phyloP scores from a whole-genome alignment of 495 filamentous ascomycete genomes.

The Elasticomyces elasticus region DNA sequence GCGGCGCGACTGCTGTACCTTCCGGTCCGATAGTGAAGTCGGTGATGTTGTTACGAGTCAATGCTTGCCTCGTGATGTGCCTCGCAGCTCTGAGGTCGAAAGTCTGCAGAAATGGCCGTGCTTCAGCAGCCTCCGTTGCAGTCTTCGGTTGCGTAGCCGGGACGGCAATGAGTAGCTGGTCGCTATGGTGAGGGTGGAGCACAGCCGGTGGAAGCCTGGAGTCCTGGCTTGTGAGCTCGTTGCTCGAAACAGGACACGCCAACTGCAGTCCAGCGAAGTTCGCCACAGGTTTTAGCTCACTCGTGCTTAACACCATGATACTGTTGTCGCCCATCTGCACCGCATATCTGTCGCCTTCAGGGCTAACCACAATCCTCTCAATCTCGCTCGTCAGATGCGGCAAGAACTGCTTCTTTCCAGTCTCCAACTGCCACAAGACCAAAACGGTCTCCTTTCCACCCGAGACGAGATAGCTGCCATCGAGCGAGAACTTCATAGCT shows the following conservation, averaged over 20 bases:
- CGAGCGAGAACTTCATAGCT: conserved; percentile 74
- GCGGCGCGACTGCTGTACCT: conserved; percentile 56
- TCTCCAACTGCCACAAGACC: conserved; percentile 92
- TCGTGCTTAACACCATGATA: conserved; percentile 73
- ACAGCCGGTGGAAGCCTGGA: conserved; percentile 27
- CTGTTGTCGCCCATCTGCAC: conserved; percentile 85
- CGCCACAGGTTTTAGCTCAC: conserved; percentile 69
- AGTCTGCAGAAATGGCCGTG: conserved; percentile 56
- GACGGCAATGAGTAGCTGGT: conserved; percentile 52
- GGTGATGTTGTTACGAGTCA: conserved; percentile 79
- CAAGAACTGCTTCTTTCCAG: conserved; percentile 63
- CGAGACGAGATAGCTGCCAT: conserved; percentile 96
- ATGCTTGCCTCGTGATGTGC: conserved; percentile 71
- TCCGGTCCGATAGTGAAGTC: conserved; percentile 64
- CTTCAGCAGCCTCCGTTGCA: background rate
- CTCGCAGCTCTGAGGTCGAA: conserved; percentile 66
- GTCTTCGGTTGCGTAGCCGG: conserved; percentile 37
- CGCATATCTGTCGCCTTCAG: conserved; percentile 66
- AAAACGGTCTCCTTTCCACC: conserved; percentile 84
- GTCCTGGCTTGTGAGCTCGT: background rate
- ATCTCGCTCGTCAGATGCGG: conserved; percentile 81
- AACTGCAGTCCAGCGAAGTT: conserved; percentile 77
- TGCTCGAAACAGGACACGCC: background rate
- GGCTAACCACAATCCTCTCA: conserved; percentile 72
- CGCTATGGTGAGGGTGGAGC: conserved; percentile 47